Evolutionary conservation across 192 early-diverging fungal genomes (phyloP).

Genomic region (Radiomyces spectabilis): DNA sequence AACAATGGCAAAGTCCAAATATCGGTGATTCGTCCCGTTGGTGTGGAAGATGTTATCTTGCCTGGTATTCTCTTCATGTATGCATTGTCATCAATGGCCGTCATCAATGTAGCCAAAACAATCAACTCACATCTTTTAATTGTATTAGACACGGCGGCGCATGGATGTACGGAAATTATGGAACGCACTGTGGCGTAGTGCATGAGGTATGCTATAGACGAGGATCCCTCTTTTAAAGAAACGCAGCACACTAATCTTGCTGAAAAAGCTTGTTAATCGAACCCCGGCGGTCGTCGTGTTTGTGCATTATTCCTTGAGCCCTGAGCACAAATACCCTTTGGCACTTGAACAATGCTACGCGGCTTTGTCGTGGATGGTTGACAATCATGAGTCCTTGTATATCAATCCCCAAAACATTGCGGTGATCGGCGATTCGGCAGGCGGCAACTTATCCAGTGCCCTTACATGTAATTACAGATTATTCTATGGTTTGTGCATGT

Average conservation of each 20-base stretch:
- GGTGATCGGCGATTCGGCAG: neutral
- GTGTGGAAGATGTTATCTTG: neutral
- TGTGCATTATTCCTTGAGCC: neutral
- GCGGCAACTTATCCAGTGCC: neutral
- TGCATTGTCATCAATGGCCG: neutral
- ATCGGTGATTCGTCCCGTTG: conserved; percentile 4
- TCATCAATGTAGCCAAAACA: neutral
- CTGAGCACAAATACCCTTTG: neutral
- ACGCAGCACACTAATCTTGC: neutral
- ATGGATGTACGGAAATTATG: neutral
- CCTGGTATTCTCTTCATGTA: conserved; percentile 5
- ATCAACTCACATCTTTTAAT: neutral
- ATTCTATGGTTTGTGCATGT: neutral
- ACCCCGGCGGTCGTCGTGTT: neutral
- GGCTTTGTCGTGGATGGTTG: conserved; percentile 1
- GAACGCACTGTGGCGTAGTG: conserved; percentile 1
- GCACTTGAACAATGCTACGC: conserved; percentile 14
- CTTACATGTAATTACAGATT: conserved; percentile 7
- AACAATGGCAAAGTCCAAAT: conserved; percentile 1
- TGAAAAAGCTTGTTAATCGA: neutral
- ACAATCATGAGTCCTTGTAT: neutral
- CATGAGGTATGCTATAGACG: conserved; percentile 3
- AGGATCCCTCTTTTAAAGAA: neutral
- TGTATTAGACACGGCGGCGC: conserved; percentile 8
- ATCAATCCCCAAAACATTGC: neutral